Conservation (phyloP, 148 eudicot species). For the Fagopyrum esculentum region DNA sequence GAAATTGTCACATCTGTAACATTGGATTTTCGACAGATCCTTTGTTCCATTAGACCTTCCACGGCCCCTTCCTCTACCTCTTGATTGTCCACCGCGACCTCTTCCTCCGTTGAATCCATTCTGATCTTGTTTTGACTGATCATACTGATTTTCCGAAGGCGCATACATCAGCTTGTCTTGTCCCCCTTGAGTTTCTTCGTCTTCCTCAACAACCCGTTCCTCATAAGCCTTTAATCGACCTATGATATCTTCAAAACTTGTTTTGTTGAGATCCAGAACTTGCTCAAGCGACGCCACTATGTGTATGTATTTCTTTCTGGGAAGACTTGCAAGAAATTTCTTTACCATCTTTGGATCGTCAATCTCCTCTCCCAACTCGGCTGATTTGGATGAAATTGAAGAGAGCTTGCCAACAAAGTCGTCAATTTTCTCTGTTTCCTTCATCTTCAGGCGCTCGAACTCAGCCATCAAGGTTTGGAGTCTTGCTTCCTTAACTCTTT, state of each 20-base stretch:
- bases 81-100: not conserved
- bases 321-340: not conserved
- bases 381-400: not conserved
- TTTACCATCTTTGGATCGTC: not conserved
- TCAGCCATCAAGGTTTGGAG: not conserved
- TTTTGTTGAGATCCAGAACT: not conserved
- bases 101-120: not conserved
- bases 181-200: not conserved
- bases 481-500: not conserved
- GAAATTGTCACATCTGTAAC: not conserved
- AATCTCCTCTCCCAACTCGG: not conserved
- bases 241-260: not conserved
- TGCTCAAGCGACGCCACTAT: not conserved
- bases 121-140: not conserved
- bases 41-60: slow-evolving; percentile 1
- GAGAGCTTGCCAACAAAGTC: not conserved
- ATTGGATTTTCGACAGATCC: slow-evolving; percentile 4
- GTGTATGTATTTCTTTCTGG: not conserved
- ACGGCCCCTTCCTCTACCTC: slow-evolving; percentile 4
- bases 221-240: not conserved
- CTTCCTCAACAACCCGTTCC: not conserved
- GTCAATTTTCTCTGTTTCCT: not conserved
- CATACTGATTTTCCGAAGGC: not conserved
- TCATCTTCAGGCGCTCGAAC: not conserved
- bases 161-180: not conserved